Evolutionary conservation across 2,329 filamentous ascomycete species (phyloP).

Genomic region (Rugonectria rugulosa): DNA sequence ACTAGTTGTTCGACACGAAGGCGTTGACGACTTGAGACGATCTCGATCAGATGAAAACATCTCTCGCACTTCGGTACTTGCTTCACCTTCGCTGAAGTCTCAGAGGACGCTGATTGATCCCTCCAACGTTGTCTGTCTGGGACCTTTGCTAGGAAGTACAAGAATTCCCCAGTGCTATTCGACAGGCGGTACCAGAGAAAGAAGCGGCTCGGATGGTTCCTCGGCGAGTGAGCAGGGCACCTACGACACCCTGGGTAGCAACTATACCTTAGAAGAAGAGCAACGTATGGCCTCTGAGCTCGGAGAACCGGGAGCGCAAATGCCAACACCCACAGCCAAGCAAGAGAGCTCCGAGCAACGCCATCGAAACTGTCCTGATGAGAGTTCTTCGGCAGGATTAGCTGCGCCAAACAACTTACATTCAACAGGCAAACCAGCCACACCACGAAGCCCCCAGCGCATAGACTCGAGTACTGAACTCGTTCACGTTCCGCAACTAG

Average conservation of each 20-base stretch:
- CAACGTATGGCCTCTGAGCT: constrained; percentile 37
- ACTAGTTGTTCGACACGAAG: constrained; percentile 23
- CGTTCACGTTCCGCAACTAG: too few species aligned
- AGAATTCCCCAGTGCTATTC: constrained; percentile 34
- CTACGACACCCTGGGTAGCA: constrained; percentile 61
- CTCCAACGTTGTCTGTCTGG: constrained; percentile 61
- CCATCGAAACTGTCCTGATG: too few species aligned
- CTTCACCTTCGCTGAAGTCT: constrained; percentile 32
- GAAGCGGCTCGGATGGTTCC: constrained; percentile 9
- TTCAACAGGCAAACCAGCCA: too few species aligned
- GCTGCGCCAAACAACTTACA: too few species aligned
- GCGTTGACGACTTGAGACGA: constrained; percentile 9
- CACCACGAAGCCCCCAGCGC: too few species aligned
- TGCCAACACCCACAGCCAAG: too few species aligned
- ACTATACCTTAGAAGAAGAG: constrained; percentile 64
- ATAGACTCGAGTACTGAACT: too few species aligned
- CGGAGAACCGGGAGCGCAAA: too few species aligned
- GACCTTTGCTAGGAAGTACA: constrained; percentile 60
- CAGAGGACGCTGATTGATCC: constrained; percentile 62
- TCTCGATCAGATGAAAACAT: constrained; percentile 19
- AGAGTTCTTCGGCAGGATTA: too few species aligned
- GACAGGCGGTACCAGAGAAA: neutral
- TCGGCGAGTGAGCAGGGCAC: constrained; percentile 17
- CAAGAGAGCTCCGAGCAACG: too few species aligned
- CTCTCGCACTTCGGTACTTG: constrained; percentile 9